A percentile compares a stretch with the other conserved stretches of the same genome.
These are phyloP conservation scores for Seiridium unicorne DNA, from an alignment of 2,329 filamentous ascomycete species.

Conservation along the genomic window DNA sequence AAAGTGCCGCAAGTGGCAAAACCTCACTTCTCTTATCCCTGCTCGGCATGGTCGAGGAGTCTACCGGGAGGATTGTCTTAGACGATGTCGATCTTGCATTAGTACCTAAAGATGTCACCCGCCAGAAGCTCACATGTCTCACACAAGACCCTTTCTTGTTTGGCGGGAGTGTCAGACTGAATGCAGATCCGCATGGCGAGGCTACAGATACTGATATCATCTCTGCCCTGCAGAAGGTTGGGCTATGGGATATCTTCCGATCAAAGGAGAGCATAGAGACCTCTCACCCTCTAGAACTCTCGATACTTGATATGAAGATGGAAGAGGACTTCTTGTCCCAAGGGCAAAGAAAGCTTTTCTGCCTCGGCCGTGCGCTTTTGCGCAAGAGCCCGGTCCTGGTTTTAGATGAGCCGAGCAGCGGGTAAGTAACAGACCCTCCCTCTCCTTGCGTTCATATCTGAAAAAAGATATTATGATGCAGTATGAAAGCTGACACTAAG, in stretches of 20 bases:
- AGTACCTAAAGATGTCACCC: neutral
- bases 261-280: conserved; percentile 8
- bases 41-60: conserved; percentile 1
- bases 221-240: neutral
- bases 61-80: neutral
- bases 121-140: neutral
- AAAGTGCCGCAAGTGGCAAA: conserved; percentile 7
- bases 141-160: conserved; percentile 6
- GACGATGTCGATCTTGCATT: conserved; percentile 3
- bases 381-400: neutral
- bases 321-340: neutral
- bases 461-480: conserved; percentile 4
- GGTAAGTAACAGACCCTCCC: conserved; percentile 17
- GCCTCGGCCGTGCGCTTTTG: conserved; percentile 1
- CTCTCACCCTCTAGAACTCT: neutral
- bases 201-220: neutral
- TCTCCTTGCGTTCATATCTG: conserved; percentile 5
- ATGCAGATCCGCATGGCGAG: neutral
- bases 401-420: conserved; percentile 1
- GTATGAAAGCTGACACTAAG: conserved; percentile 5
- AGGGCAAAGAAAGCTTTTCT: conserved; percentile 1
- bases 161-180: neutral
- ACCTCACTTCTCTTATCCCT: conserved; percentile 4
- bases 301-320: conserved; percentile 2
- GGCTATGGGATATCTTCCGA: neutral